A percentile compares a stretch with the other conserved stretches of the same genome.
Evolutionary conservation across 805 yeast genomes (phyloP).

Genomic region (Kazachstania taianensis): DNA sequence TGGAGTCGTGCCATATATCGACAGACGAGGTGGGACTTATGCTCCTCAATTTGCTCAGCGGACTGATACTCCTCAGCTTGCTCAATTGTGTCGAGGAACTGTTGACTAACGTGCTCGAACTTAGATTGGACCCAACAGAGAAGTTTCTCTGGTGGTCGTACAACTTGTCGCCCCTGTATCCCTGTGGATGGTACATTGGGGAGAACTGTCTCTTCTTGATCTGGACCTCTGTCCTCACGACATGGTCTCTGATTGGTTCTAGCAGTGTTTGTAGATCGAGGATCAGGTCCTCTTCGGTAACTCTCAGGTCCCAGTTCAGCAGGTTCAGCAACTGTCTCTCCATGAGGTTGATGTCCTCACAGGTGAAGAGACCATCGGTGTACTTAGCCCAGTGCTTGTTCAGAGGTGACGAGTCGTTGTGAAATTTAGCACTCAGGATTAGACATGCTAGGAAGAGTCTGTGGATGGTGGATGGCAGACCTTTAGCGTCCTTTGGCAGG

Average conservation of each 20-base stretch:
- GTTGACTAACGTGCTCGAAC: slow-evolving; percentile 10
- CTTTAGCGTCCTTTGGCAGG: slow-evolving; percentile 63
- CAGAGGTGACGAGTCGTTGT: slow-evolving; percentile 70
- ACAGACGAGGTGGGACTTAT: not conserved
- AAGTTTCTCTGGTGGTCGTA: slow-evolving; percentile 18
- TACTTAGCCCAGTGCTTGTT: slow-evolving; percentile 72
- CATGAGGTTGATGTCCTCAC: slow-evolving; percentile 67
- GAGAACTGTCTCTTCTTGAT: slow-evolving; percentile 10
- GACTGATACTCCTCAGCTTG: not conserved
- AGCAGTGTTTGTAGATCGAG: slow-evolving; percentile 62
- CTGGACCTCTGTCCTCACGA: slow-evolving; percentile 25
- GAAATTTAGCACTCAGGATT: slow-evolving; percentile 61
- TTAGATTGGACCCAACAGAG: slow-evolving; percentile 10
- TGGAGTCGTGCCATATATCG: slow-evolving; percentile 1
- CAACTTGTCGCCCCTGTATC: slow-evolving; percentile 3
- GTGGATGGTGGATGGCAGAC: slow-evolving; percentile 72
- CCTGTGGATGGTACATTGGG: slow-evolving; percentile 3
- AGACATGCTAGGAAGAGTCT: slow-evolving; percentile 66
- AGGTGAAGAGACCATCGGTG: slow-evolving; percentile 61
- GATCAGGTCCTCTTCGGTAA: slow-evolving; percentile 58
- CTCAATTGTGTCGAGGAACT: not conserved
- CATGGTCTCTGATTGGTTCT: slow-evolving; percentile 53
- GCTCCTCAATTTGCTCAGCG: not conserved
- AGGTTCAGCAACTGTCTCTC: slow-evolving; percentile 64
- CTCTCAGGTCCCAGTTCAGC: slow-evolving; percentile 62